phyloP scores from a whole-genome alignment of 306 rosid genomes.

The Mimosa pudica region DNA sequence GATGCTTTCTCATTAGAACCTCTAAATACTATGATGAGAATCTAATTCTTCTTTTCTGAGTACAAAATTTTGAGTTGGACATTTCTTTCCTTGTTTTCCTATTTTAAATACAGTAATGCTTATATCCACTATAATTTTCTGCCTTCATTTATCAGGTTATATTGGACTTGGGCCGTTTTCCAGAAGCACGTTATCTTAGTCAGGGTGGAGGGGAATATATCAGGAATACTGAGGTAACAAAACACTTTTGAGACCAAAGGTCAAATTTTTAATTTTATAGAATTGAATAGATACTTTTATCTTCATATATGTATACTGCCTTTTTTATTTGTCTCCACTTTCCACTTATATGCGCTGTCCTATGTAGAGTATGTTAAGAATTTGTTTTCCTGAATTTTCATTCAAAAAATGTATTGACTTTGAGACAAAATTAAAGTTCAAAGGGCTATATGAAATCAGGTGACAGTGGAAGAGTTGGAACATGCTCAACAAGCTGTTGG shows the following conservation, averaged over 20 bases:
- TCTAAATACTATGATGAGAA: background rate
- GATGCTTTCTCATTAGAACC: background rate
- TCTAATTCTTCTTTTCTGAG: background rate
- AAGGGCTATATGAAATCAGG: slow-evolving; percentile 46
- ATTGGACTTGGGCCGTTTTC: slow-evolving; percentile 70
- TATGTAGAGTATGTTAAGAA: background rate
- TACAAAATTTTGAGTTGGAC: background rate
- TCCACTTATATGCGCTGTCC: background rate
- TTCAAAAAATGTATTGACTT: background rate
- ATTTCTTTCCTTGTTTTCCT: background rate
- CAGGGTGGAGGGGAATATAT: slow-evolving; percentile 48
- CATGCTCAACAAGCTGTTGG: slow-evolving; percentile 65
- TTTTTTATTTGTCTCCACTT: background rate
- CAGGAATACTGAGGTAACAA: slow-evolving; percentile 54
- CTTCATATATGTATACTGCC: background rate
- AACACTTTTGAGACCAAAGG: background rate
- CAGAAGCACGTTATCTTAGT: slow-evolving; percentile 69
- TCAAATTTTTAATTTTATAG: slow-evolving; percentile 5
- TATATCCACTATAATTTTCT: background rate
- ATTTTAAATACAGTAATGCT: background rate
- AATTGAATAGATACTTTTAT: slow-evolving; percentile 6
- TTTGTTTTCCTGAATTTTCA: slow-evolving; percentile 2
- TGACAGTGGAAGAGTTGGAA: slow-evolving; percentile 66
- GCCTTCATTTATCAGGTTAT: slow-evolving; percentile 45
- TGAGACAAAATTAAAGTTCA: background rate